Evolutionary conservation across 345 rosid genomes (phyloP).

Genomic region (Acer campestre): DNA sequence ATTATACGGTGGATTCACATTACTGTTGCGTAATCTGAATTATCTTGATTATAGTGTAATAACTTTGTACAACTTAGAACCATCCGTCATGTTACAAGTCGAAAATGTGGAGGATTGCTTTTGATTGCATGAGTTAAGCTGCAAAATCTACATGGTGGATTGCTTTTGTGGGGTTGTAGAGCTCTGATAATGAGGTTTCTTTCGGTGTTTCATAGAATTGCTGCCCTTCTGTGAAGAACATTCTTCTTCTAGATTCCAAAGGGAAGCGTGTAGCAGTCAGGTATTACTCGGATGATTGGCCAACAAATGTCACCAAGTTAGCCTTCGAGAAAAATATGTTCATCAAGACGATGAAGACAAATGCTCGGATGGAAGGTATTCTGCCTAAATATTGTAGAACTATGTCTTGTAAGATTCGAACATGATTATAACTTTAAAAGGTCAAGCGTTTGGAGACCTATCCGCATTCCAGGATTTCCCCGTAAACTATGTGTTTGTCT

Average conservation of each 20-base stretch:
- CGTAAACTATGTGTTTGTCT: no score
- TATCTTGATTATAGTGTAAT: no score
- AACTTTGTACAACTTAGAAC: no score
- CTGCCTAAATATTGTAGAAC: neutral
- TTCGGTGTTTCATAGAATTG: conserved; percentile 44
- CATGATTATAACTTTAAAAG: neutral
- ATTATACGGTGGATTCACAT: neutral
- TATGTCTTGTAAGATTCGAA: neutral
- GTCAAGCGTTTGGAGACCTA: neutral
- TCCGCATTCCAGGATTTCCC: neutral
- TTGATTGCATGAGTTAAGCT: no score
- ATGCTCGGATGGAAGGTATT: conserved; percentile 87
- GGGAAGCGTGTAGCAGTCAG: conserved; percentile 92
- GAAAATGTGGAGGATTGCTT: neutral
- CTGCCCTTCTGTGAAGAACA: conserved; percentile 81
- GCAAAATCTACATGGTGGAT: neutral
- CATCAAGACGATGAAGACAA: conserved; percentile 73
- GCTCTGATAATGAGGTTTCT: neutral
- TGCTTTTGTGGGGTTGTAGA: neutral
- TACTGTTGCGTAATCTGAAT: no score
- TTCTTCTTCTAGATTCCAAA: conserved; percentile 90
- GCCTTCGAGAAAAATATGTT: conserved; percentile 76
- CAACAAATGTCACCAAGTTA: conserved; percentile 70
- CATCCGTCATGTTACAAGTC: no score
- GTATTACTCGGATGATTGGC: conserved; percentile 91